These are phyloP conservation scores for Pichia insulana DNA, from an alignment of 805 yeast species.

Conservation along the genomic window DNA sequence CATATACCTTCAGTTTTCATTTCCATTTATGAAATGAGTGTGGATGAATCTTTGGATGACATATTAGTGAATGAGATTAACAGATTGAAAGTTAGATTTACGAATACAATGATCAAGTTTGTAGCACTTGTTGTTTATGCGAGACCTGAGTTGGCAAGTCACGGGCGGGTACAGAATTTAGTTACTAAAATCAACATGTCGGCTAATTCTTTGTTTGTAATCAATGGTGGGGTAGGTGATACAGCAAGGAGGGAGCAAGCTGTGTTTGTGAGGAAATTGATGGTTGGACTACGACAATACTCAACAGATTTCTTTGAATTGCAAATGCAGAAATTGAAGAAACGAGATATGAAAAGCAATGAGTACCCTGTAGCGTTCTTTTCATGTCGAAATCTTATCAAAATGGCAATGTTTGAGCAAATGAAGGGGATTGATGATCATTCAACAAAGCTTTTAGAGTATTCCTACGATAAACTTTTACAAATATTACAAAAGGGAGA, in stretches of 20 bases:
- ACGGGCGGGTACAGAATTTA: background rate
- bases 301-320: constrained; percentile 37
- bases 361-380: constrained; percentile 26
- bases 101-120: constrained; percentile 9
- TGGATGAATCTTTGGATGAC: constrained; percentile 20
- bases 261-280: constrained; percentile 30
- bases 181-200: constrained; percentile 2
- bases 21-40: constrained; percentile 33
- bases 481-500: constrained; percentile 27
- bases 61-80: constrained; percentile 28
- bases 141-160: background rate
- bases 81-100: constrained; percentile 26
- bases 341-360: constrained; percentile 26
- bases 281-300: constrained; percentile 31
- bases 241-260: constrained; percentile 6
- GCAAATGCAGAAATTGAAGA: constrained; percentile 33
- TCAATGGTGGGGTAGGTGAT: constrained; percentile 7
- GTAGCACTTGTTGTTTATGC: constrained; percentile 1
- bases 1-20: constrained; percentile 40
- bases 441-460: constrained; percentile 42
- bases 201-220: constrained; percentile 2
- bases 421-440: constrained; percentile 37
- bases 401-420: constrained; percentile 43
- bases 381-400: constrained; percentile 44
- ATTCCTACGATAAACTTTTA: constrained; percentile 43